These are phyloP conservation scores for Abrus precatorius DNA, from an alignment of 306 rosid genomes.

Conservation along the genomic window DNA sequence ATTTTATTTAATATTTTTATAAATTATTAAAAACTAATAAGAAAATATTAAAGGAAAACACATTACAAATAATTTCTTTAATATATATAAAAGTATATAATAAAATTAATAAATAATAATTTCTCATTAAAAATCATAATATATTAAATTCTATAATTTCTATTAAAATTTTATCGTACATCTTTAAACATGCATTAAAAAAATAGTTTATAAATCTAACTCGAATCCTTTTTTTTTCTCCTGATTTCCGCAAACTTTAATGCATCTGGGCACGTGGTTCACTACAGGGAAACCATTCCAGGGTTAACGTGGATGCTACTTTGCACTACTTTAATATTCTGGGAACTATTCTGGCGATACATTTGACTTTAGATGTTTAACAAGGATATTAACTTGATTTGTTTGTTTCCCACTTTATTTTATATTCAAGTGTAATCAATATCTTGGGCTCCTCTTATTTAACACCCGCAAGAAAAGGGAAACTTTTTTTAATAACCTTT, in stretches of 20 bases:
- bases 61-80: too few species aligned
- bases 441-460: neutral
- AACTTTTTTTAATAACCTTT: neutral
- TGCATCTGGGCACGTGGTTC: constrained; percentile 65
- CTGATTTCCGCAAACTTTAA: constrained; percentile 52
- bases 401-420: neutral
- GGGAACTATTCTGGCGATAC: constrained; percentile 35
- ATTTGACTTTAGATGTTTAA: constrained; percentile 14
- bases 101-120: too few species aligned
- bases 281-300: constrained; percentile 47
- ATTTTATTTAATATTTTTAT: too few species aligned
- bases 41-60: too few species aligned
- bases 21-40: too few species aligned
- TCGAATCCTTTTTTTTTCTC: neutral
- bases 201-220: neutral
- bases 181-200: too few species aligned
- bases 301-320: constrained; percentile 57
- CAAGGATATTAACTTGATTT: neutral
- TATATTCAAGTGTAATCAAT: neutral
- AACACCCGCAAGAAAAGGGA: constrained; percentile 29
- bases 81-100: too few species aligned
- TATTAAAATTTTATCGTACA: too few species aligned
- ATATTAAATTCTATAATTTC: too few species aligned
- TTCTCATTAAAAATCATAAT: too few species aligned
- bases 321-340: neutral